Percentiles rank a stretch among this genome's conserved stretches.
Conservation (phyloP, 75 land plant species). For the Pinus tabuliformis region DNA sequence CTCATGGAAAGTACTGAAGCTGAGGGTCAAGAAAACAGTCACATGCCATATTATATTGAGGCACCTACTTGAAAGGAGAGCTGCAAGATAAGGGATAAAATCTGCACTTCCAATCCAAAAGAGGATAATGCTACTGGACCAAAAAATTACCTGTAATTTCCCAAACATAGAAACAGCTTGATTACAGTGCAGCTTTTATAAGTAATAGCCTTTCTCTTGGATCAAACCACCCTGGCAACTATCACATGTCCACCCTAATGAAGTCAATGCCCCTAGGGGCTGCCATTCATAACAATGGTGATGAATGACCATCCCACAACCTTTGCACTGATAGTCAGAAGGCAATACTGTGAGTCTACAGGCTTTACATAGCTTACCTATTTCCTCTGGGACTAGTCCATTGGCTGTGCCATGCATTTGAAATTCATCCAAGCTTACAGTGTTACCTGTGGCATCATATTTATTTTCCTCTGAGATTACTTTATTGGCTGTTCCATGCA, state of each 20-base stretch:
- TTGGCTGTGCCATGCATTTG: neutral
- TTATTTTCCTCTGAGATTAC: too few species aligned
- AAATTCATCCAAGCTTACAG: too few species aligned
- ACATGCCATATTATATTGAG: too few species aligned
- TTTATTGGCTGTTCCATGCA: too few species aligned
- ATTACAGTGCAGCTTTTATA: neutral
- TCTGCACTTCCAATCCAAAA: neutral
- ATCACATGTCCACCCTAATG: too few species aligned
- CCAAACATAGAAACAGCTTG: neutral
- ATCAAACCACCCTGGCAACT: constrained; percentile 6
- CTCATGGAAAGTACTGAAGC: too few species aligned
- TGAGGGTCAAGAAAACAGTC: too few species aligned
- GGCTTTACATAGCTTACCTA: neutral
- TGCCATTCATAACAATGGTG: neutral
- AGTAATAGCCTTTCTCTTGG: neutral
- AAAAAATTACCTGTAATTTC: neutral
- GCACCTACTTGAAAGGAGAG: neutral
- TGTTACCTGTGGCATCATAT: too few species aligned
- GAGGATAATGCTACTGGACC: neutral
- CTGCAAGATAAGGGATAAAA: neutral
- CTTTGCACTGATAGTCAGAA: neutral
- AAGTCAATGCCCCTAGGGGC: neutral
- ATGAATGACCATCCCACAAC: neutral
- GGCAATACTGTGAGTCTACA: neutral
- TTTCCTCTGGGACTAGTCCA: neutral